Percentiles rank a stretch among this genome's conserved stretches.
These are phyloP conservation scores for Peronosclerospora sorghi DNA, from an alignment of 352 stramenopile species.

Conservation along the genomic window DNA sequence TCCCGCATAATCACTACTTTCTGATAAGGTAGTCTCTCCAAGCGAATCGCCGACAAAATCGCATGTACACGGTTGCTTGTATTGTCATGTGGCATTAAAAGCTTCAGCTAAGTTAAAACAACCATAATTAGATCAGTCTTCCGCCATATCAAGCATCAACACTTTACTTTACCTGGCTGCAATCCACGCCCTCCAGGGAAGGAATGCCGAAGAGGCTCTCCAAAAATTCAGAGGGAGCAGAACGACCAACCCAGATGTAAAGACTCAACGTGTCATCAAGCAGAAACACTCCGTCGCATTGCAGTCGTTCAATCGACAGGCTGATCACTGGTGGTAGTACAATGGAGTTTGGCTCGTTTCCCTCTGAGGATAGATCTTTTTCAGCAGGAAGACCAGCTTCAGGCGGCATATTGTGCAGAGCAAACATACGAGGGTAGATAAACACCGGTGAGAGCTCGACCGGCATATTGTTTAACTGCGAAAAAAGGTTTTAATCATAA, in stretches of 20 bases:
- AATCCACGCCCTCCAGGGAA: constrained; percentile 92
- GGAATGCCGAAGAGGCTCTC: constrained; percentile 90
- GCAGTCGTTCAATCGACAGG: constrained; percentile 90
- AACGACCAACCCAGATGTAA: constrained; percentile 94
- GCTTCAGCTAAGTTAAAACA: constrained; percentile 34
- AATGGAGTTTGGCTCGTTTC: constrained; percentile 31
- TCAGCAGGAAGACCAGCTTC: constrained; percentile 72
- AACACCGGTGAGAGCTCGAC: constrained; percentile 86
- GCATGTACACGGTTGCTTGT: constrained; percentile 72
- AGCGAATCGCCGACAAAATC: constrained; percentile 85
- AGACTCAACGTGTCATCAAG: constrained; percentile 94
- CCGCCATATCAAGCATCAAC: not conserved
- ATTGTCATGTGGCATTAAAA: constrained; percentile 80
- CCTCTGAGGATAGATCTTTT: constrained; percentile 28
- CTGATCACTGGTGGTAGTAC: constrained; percentile 88
- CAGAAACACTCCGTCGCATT: constrained; percentile 92
- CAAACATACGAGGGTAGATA: constrained; percentile 96
- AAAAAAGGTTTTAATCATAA: constrained; percentile 5
- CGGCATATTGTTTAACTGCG: constrained; percentile 90
- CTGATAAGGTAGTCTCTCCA: constrained; percentile 75
- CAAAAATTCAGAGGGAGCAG: constrained; percentile 77
- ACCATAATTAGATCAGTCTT: constrained; percentile 15
- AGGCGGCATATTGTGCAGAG: constrained; percentile 86
- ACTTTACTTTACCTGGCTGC: constrained; percentile 70
- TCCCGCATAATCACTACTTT: constrained; percentile 90